Base-by-base conservation (phyloP, 2,329 filamentous ascomycete species). In the Thielaviopsis ethacetica region DNA sequence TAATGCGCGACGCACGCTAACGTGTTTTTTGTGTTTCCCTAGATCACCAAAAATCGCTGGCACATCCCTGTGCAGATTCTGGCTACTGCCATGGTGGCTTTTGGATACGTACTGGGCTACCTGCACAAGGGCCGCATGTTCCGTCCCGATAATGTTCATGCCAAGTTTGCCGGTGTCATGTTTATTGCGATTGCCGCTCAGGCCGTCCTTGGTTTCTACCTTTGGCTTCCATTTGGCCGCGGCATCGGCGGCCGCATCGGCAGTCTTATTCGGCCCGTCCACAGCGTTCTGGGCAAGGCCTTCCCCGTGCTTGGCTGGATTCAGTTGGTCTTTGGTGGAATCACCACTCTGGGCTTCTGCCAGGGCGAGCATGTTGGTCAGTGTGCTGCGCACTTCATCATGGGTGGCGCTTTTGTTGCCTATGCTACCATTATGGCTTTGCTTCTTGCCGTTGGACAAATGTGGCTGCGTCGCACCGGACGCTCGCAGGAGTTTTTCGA, bases 401-500 rank as follows among this genome's bases (percentile, higher is more conserved):
- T 98, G 93, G 93, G 93, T 52, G 86, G 87, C 64, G 91, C 91
- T 0, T 98, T 98, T 69, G 91, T 98, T 65, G 93, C 80, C 30
- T 98, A 98, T 67, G 93, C 88, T 27, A 86, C 96, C 58, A 69
- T 95, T 44, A 78, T 98, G 64, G 91, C 88, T 1, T 85, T 97
- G 21, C 73, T 96, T 21, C 79, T 97, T 38, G 75, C 96, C 7
- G 89, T 93, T 49, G 93, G 93, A 15, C 93, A 97, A 71, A 73
- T 82, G 34, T 96, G 90, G 89, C 73, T 98, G 60, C 83, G 82
- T 64, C 81, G 85, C 54, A 87, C 84, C 3, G 90, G 90, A 19
- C 82, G 89, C 57, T 94, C 88, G 59, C 93, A 97, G 70, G 93
- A 98, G 70, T 98, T 98, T 74, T 97, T 93, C 70, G 93, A 98